phyloP scores from a whole-genome alignment of 768 basidiomycete species.

The Phylloporus arenicola region DNA sequence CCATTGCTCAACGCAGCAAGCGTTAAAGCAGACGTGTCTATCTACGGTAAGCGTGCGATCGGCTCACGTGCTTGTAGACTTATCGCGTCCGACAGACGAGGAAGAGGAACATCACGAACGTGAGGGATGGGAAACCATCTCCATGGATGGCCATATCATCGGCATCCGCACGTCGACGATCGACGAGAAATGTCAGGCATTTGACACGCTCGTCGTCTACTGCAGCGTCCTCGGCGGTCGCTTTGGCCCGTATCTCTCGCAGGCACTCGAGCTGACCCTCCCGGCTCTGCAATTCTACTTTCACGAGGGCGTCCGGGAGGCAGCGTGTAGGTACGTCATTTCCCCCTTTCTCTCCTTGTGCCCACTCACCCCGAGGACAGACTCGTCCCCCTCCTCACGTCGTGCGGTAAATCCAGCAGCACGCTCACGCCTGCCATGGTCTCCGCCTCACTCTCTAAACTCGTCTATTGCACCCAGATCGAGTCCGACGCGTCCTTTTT shows the following conservation, averaged over 20 bases:
- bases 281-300: constrained; percentile 72
- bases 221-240: constrained; percentile 59
- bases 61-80: neutral
- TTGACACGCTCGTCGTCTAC: constrained; percentile 81
- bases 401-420: constrained; percentile 59
- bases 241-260: constrained; percentile 70
- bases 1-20: constrained; percentile 67
- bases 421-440: constrained; percentile 68
- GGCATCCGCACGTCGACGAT: constrained; percentile 76
- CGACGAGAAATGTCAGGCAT: constrained; percentile 85
- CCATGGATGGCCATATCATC: constrained; percentile 70
- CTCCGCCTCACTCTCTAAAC: constrained; percentile 57
- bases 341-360: neutral
- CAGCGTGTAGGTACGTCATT: constrained; percentile 58
- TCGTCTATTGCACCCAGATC: constrained; percentile 56
- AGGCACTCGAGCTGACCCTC: constrained; percentile 65
- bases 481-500: constrained; percentile 76
- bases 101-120: constrained; percentile 50
- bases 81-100: constrained; percentile 39
- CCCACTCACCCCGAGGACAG: constrained; percentile 30
- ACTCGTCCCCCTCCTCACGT: constrained; percentile 64
- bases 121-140: constrained; percentile 76
- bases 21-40: constrained; percentile 73
- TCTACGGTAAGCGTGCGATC: constrained; percentile 46
- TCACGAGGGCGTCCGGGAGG: constrained; percentile 81